These are phyloP conservation scores for Exophiala sp. DNA, from an alignment of 2,329 filamentous ascomycete genomes.

Conservation along the genomic window DNA sequence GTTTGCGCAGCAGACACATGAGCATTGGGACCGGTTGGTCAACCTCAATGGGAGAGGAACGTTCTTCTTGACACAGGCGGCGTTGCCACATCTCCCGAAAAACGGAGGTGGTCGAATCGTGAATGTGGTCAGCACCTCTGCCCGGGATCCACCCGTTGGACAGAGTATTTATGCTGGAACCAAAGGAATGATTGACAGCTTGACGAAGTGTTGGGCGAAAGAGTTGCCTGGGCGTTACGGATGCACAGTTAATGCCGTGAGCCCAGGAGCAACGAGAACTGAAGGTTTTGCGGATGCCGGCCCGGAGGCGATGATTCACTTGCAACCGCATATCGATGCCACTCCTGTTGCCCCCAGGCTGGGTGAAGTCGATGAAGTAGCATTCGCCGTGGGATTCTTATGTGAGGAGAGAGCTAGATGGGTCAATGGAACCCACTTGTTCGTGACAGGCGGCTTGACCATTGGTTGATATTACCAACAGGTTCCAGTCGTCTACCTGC, in stretches of 20 bases:
- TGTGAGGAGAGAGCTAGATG: slow-evolving; percentile 46
- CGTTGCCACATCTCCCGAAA: slow-evolving; percentile 39
- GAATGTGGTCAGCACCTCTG: slow-evolving; percentile 42
- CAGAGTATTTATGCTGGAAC: slow-evolving; percentile 48
- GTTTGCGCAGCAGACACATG: slow-evolving; percentile 34
- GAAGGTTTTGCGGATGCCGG: slow-evolving; percentile 42
- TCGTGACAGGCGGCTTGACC: slow-evolving; percentile 34
- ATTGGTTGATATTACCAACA: slow-evolving; percentile 18
- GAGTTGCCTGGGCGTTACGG: slow-evolving; percentile 32
- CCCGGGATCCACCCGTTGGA: slow-evolving; percentile 33
- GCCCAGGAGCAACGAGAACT: slow-evolving; percentile 27
- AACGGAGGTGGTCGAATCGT: slow-evolving; percentile 38
- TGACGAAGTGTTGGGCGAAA: slow-evolving; percentile 43
- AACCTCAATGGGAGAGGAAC: slow-evolving; percentile 19
- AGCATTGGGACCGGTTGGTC: slow-evolving; percentile 6
- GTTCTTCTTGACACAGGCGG: slow-evolving; percentile 29
- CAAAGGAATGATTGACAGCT: slow-evolving; percentile 49
- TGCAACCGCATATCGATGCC: slow-evolving; percentile 40
- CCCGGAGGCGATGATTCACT: slow-evolving; percentile 30
- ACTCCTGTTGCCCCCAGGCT: slow-evolving; percentile 45
- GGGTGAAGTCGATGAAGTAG: slow-evolving; percentile 46
- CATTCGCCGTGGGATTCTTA: slow-evolving; percentile 46
- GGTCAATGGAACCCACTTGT: slow-evolving; percentile 45
- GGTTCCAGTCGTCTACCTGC: no score
- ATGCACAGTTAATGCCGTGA: slow-evolving; percentile 33